These are phyloP conservation scores for Ordospora colligata DNA, from an alignment of 371 early-diverging fungal genomes.

Conservation along the genomic window DNA sequence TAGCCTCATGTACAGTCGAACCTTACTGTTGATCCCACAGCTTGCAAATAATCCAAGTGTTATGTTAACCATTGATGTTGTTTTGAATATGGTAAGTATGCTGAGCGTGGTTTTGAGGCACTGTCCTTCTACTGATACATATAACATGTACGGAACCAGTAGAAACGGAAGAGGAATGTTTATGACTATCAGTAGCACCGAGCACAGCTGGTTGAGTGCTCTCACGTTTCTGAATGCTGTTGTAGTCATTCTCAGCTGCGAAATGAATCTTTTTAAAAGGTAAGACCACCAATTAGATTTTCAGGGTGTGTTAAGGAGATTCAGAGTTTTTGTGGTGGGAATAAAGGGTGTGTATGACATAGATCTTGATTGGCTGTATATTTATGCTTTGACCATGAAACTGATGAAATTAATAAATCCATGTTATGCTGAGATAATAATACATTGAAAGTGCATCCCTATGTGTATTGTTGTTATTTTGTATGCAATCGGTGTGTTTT, in stretches of 20 bases:
- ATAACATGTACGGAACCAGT: not conserved
- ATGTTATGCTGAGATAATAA: no score
- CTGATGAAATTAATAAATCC: no score
- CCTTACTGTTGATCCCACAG: conserved; percentile 28
- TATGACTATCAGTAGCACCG: conserved; percentile 17
- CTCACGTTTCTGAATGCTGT: conserved; percentile 29
- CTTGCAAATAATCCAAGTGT: conserved; percentile 38
- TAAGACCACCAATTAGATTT: not conserved
- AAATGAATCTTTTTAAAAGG: not conserved
- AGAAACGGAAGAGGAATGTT: conserved; percentile 23
- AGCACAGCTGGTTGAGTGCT: conserved; percentile 8
- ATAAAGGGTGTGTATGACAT: no score
- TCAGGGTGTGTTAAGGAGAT: not conserved
- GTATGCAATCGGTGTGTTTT: not conserved
- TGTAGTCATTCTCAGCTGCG: conserved; percentile 1
- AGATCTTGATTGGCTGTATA: no score
- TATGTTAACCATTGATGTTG: conserved; percentile 17
- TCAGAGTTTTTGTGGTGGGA: no score
- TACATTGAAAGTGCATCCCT: no score
- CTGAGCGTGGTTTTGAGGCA: not conserved
- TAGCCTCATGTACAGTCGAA: conserved; percentile 29
- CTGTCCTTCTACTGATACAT: conserved; percentile 6
- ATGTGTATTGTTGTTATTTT: not conserved
- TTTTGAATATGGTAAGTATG: conserved; percentile 12
- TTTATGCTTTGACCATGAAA: no score